Conservation (phyloP, 2,329 filamentous ascomycete genomes). For the Penicillium expansum region DNA sequence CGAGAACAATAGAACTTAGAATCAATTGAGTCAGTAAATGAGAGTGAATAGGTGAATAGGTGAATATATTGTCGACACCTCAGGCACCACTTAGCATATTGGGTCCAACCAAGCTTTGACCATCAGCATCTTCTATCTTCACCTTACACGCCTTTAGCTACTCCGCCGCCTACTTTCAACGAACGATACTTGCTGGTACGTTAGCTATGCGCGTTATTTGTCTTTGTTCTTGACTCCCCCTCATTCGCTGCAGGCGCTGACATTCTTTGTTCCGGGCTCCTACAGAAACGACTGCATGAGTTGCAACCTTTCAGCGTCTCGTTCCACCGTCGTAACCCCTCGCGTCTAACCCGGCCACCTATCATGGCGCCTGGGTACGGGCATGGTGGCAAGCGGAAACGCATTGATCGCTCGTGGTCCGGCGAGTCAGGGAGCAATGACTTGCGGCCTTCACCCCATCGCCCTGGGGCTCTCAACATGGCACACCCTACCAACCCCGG, state of each 20-base stretch:
- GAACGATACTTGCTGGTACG: conserved; percentile 16
- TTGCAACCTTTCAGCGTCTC: conserved; percentile 29
- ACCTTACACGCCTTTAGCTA: conserved; percentile 11
- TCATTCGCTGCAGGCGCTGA: conserved; percentile 15
- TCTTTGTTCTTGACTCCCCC: neutral
- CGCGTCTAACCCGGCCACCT: conserved; percentile 24
- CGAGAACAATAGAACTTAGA: neutral
- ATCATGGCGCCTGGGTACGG: conserved; percentile 52
- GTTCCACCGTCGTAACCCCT: conserved; percentile 28
- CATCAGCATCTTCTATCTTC: conserved; percentile 16
- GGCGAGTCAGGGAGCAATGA: conserved; percentile 42
- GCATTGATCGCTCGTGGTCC: conserved; percentile 46
- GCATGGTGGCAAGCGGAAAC: conserved; percentile 56
- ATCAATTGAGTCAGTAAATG: neutral
- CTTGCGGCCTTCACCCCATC: conserved; percentile 48
- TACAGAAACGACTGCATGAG: conserved; percentile 31
- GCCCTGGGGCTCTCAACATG: conserved; percentile 48
- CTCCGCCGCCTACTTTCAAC: conserved; percentile 6
- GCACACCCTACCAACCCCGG: conserved; percentile 47
- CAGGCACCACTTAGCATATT: conserved; percentile 10
- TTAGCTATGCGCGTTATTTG: neutral
- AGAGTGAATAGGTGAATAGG: neutral
- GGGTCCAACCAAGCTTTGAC: conserved; percentile 18
- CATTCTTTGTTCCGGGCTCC: neutral
- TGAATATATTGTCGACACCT: conserved; percentile 14